Evolutionary conservation across 1,139 yeast genomes (phyloP).

Genomic region (Debaryomycetaceae sp.): DNA sequence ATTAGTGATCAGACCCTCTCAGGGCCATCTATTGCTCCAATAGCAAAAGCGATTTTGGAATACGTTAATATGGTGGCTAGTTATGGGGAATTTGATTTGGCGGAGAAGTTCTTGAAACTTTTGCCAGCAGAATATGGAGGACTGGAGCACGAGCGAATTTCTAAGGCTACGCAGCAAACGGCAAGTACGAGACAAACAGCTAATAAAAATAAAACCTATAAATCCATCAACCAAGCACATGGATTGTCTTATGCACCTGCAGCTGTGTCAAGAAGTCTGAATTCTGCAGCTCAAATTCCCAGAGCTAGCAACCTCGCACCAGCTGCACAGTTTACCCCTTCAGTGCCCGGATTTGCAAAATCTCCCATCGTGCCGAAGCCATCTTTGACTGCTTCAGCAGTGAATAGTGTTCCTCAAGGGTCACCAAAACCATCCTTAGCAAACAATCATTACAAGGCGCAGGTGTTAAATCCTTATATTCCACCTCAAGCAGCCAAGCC

Average conservation of each 20-base stretch:
- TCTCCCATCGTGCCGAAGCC: background rate
- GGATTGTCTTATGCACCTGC: background rate
- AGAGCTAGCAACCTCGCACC: background rate
- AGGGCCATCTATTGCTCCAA: conserved; percentile 48
- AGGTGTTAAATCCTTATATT: conserved; percentile 11
- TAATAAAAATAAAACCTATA: conserved; percentile 3
- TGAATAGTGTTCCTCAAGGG: background rate
- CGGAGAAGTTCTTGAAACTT: conserved; percentile 62
- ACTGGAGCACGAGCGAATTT: conserved; percentile 72
- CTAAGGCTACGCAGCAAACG: conserved; percentile 45
- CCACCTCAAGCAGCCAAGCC: conserved; percentile 17
- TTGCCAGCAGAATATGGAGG: conserved; percentile 59
- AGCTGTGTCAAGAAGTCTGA: background rate
- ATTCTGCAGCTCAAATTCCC: background rate
- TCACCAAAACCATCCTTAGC: conserved; percentile 5
- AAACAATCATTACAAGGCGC: conserved; percentile 5
- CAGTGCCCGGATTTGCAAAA: background rate
- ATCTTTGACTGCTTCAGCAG: background rate
- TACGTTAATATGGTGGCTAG: conserved; percentile 79
- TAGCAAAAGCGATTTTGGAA: conserved; percentile 64
- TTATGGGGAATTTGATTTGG: conserved; percentile 80
- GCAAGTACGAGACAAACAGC: background rate
- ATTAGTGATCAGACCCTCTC: conserved; percentile 36
- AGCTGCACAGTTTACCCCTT: background rate
- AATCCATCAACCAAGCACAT: background rate